Conservation (phyloP, 441 rosid species). For the Adansonia rubrostipa region DNA sequence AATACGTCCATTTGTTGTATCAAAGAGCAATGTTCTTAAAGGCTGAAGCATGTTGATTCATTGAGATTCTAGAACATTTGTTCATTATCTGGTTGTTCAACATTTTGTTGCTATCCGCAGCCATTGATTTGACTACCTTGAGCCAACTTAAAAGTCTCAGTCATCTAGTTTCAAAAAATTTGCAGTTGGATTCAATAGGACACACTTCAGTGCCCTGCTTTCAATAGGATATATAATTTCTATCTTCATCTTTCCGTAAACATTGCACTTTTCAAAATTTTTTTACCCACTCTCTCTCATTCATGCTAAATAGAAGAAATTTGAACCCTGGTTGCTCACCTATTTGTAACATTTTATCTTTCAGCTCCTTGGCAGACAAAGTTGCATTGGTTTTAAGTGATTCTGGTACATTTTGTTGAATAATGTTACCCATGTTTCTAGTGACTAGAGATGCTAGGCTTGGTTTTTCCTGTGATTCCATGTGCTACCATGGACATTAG, state of each 20-base stretch:
- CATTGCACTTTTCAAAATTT: not conserved
- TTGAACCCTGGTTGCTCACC: slow-evolving; percentile 9
- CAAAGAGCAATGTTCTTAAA: not conserved
- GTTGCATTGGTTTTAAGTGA: slow-evolving; percentile 3
- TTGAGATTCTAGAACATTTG: not conserved
- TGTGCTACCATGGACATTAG: not conserved
- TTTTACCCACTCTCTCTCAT: not conserved
- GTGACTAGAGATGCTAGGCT: not conserved
- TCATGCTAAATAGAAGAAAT: slow-evolving; percentile 12
- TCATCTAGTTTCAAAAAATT: not conserved
- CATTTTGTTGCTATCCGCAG: not conserved
- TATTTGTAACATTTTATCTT: slow-evolving; percentile 4
- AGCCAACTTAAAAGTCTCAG: not conserved
- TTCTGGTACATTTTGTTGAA: not conserved
- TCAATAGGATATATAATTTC: not conserved
- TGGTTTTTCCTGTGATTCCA: not conserved
- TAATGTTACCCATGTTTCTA: not conserved
- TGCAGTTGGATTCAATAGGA: not conserved
- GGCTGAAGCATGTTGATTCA: not conserved
- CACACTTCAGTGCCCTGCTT: slow-evolving; percentile 1
- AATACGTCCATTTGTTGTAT: not conserved
- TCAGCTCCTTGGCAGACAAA: not conserved
- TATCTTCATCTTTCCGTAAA: not conserved
- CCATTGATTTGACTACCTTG: slow-evolving; percentile 1
- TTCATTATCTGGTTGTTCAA: not conserved